phyloP scores from a whole-genome alignment of 139 green algal genomes.

The Coelastrella sp. region DNA sequence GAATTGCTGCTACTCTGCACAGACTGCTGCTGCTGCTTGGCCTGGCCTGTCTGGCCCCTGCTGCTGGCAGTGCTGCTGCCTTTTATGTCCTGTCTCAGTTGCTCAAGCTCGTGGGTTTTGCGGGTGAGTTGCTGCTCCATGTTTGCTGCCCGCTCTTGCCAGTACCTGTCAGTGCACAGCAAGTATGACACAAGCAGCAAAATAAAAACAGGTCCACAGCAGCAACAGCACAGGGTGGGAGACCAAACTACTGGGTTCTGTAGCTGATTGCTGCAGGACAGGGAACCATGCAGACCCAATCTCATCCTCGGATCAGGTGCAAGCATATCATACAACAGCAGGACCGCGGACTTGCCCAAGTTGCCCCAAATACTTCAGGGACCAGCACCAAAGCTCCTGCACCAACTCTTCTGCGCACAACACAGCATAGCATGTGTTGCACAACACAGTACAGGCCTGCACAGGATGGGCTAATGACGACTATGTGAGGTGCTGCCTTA shows the following conservation, averaged over 20 bases:
- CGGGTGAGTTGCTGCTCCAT: conserved; percentile 42
- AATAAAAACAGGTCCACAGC: background rate
- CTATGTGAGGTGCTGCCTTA: background rate
- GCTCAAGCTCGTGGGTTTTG: conserved; percentile 38
- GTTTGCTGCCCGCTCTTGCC: conserved; percentile 38
- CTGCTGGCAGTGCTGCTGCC: background rate
- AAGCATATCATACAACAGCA: no score
- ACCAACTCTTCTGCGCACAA: no score
- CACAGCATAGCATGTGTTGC: no score
- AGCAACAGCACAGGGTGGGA: background rate
- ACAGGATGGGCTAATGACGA: no score
- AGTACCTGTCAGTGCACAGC: conserved; percentile 19
- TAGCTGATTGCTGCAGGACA: background rate
- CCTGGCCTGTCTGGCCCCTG: background rate
- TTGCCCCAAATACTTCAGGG: no score
- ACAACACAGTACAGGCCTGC: no score
- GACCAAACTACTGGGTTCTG: background rate
- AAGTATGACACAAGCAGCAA: background rate
- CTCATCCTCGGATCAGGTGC: no score
- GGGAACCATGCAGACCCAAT: background rate
- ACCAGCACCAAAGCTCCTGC: no score
- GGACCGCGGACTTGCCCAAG: no score
- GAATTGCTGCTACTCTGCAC: background rate
- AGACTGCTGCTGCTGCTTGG: conserved; percentile 21
- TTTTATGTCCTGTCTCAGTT: conserved; percentile 7